These are phyloP conservation scores for Solanum chacoense DNA, from an alignment of 305 asterid genomes.

Conservation along the genomic window DNA sequence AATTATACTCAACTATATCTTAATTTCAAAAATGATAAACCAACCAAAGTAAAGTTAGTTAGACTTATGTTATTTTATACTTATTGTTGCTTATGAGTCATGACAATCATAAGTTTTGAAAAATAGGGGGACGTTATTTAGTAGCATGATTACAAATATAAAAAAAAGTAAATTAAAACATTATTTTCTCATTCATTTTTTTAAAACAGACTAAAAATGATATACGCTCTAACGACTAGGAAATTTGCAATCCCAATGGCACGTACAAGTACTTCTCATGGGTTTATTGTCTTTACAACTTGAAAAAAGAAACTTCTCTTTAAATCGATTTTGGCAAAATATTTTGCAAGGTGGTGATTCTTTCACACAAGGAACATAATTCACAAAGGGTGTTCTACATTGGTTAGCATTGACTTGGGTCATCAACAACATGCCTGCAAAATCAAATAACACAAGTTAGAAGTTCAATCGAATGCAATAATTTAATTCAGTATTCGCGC, in stretches of 20 bases:
- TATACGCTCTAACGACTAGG: background rate
- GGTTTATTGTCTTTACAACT: background rate
- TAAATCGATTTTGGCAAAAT: too few relatives aligned
- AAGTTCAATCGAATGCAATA: too few relatives aligned
- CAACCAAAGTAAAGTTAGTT: background rate
- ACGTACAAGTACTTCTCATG: too few relatives aligned
- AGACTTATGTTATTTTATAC: too few relatives aligned
- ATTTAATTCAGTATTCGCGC: too few relatives aligned
- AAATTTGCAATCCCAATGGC: background rate
- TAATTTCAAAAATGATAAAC: background rate
- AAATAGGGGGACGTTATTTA: background rate
- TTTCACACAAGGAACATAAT: too few relatives aligned
- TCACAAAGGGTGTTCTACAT: too few relatives aligned
- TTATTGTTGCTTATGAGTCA: background rate
- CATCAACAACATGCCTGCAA: too few relatives aligned
- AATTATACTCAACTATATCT: background rate
- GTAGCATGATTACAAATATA: background rate
- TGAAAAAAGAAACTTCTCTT: background rate
- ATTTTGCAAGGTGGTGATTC: too few relatives aligned
- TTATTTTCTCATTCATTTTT: background rate
- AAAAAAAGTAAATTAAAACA: too few relatives aligned
- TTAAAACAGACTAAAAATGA: background rate
- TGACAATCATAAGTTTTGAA: background rate
- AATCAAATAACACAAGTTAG: too few relatives aligned
- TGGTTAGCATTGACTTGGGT: too few relatives aligned